These are phyloP conservation scores for Neopestalotiopsis sp. DNA, from an alignment of 2,329 filamentous ascomycete genomes.

Conservation along the genomic window DNA sequence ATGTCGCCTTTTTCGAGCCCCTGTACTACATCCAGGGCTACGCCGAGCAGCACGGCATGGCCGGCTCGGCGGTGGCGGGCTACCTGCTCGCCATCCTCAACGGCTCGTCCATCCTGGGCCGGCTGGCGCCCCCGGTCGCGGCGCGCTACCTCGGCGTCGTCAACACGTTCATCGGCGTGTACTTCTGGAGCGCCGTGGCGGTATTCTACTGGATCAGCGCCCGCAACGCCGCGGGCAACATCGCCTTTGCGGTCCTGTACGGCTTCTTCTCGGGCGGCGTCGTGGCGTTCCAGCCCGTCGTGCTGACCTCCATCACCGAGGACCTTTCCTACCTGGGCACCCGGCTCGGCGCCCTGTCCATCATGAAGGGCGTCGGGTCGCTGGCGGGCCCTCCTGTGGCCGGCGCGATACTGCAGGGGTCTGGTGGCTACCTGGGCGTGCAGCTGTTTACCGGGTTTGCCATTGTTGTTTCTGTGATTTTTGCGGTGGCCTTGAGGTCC, in stretches of 20 bases:
- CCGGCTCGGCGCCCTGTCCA: conserved; percentile 7
- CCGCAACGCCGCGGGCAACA: conserved; percentile 7
- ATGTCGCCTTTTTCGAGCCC: conserved; percentile 13
- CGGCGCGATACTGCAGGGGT: conserved; percentile 10
- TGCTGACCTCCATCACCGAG: conserved; percentile 12
- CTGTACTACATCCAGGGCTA: conserved; percentile 11
- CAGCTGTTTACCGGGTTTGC: conserved; percentile 14
- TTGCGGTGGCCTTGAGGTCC: background rate
- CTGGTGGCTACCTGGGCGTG: conserved; percentile 13
- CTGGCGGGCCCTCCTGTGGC: conserved; percentile 12
- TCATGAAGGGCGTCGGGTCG: conserved; percentile 12
- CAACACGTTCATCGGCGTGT: conserved; percentile 9
- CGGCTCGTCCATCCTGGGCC: conserved; percentile 11
- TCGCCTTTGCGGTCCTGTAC: conserved; percentile 12
- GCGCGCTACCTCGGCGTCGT: conserved; percentile 6
- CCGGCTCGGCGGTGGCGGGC: background rate
- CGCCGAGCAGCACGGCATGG: conserved; percentile 8
- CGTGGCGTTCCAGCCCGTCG: conserved; percentile 11
- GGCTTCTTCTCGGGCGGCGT: conserved; percentile 13
- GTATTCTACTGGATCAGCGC: conserved; percentile 17
- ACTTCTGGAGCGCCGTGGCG: conserved; percentile 3
- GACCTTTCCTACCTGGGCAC: conserved; percentile 11
- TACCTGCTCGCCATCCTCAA: conserved; percentile 15
- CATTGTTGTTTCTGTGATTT: conserved; percentile 9
- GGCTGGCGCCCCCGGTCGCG: conserved; percentile 7